Evolutionary conservation across 441 rosid species (phyloP).

Genomic region (Theobroma grandiflorum): DNA sequence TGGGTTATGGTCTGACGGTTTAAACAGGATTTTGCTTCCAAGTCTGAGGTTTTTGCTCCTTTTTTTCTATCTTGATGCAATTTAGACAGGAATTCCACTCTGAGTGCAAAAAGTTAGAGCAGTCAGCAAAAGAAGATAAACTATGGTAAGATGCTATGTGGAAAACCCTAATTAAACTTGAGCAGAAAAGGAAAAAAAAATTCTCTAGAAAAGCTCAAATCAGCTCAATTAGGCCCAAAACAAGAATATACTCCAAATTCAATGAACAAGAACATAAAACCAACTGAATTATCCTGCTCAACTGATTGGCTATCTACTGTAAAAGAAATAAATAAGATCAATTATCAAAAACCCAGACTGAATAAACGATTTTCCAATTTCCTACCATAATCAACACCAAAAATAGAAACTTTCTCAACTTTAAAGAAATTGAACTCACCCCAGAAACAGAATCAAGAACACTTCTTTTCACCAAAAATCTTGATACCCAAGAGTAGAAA

Average conservation of each 20-base stretch:
- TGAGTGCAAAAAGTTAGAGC: not conserved
- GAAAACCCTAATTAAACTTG: not conserved
- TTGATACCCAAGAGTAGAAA: slow-evolving; percentile 58
- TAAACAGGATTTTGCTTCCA: not conserved
- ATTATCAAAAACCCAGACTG: not conserved
- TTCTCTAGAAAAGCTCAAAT: not conserved
- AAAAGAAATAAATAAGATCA: not conserved
- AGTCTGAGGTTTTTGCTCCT: not conserved
- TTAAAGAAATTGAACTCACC: slow-evolving; percentile 43
- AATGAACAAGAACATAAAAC: slow-evolving; percentile 14
- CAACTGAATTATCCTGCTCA: not conserved
- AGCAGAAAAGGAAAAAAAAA: not conserved
- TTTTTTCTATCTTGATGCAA: not conserved
- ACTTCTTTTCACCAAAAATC: slow-evolving; percentile 45
- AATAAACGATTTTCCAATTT: not conserved
- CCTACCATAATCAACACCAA: not conserved
- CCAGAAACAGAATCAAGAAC: slow-evolving; percentile 63
- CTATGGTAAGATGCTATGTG: not conserved
- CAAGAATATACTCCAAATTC: not conserved
- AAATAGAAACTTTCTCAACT: not conserved
- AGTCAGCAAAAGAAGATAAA: not conserved
- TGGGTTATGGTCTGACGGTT: not conserved
- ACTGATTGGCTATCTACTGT: not conserved
- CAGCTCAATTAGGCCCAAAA: slow-evolving; percentile 11
- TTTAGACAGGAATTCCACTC: not conserved